These are phyloP conservation scores for Viola pubescens DNA, from an alignment of 441 rosid species.

Conservation along the genomic window DNA sequence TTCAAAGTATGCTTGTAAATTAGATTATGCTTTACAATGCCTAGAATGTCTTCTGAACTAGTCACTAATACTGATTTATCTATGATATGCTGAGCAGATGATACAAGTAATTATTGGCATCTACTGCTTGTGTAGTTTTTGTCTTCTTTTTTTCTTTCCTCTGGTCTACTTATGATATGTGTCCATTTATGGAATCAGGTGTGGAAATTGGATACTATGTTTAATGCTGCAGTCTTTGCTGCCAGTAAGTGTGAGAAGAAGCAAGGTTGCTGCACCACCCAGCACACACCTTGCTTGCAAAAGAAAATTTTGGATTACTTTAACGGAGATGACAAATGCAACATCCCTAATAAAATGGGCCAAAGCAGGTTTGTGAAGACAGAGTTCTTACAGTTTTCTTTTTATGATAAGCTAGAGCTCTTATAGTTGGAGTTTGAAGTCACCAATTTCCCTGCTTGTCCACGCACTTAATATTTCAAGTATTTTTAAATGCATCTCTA, in stretches of 20 bases:
- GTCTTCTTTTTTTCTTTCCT: constrained; percentile 6
- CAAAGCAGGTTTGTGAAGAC: constrained; percentile 38
- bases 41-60: background rate
- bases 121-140: background rate
- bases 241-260: constrained; percentile 34
- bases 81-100: background rate
- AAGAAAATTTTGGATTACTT: constrained; percentile 52
- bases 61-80: background rate
- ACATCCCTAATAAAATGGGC: constrained; percentile 29
- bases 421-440: background rate
- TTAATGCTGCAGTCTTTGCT: constrained; percentile 37
- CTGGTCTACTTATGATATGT: constrained; percentile 5
- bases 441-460: constrained; percentile 1
- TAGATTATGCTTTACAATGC: background rate
- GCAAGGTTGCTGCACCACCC: constrained; percentile 36
- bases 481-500: constrained; percentile 2
- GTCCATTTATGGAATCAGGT: constrained; percentile 28
- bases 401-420: background rate
- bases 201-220: constrained; percentile 45
- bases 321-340: constrained; percentile 22
- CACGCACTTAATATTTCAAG: background rate
- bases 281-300: constrained; percentile 53
- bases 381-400: too few relatives aligned
- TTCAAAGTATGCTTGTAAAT: too few relatives aligned
- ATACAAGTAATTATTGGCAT: background rate